A percentile compares a stretch with the other conserved stretches of the same genome.
phyloP scores from a whole-genome alignment of 108 stramenopile species.

The Tribonema minus region DNA sequence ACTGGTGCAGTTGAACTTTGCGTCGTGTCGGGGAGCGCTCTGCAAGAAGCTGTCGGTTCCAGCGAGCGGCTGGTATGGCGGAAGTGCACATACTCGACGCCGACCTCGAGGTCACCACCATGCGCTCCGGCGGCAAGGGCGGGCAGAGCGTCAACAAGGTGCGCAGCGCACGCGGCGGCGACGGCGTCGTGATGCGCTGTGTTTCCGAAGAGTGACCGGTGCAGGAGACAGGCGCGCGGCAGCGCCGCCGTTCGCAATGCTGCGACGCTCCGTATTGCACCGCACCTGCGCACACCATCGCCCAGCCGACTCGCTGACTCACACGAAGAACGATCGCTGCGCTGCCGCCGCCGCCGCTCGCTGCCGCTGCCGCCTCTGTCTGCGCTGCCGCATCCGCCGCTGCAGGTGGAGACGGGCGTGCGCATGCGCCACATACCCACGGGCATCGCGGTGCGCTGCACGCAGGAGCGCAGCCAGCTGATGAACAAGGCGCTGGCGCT shows the following conservation, averaged over 20 bases:
- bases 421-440: slow-evolving; percentile 54
- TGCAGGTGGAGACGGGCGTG: slow-evolving; percentile 53
- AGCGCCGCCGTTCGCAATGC: neutral
- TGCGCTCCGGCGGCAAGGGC: slow-evolving; percentile 45
- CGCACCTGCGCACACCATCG: neutral
- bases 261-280: neutral
- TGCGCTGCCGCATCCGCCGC: neutral
- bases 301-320: too few species aligned
- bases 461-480: slow-evolving; percentile 45
- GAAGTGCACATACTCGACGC: slow-evolving; percentile 24
- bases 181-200: too few species aligned
- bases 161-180: too few species aligned
- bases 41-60: too few species aligned
- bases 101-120: slow-evolving; percentile 53
- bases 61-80: too few species aligned
- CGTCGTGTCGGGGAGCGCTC: too few species aligned
- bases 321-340: too few species aligned
- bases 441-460: slow-evolving; percentile 45
- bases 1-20: too few species aligned
- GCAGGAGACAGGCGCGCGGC: too few species aligned
- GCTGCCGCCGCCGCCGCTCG: too few species aligned
- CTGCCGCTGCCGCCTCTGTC: too few species aligned
- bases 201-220: too few species aligned
- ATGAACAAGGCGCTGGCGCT: slow-evolving; percentile 42
- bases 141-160: slow-evolving; percentile 58